A percentile compares a stretch with the other conserved stretches of the same genome.
Conservation (phyloP, 257 asterid species). For the Handroanthus guayacan region DNA sequence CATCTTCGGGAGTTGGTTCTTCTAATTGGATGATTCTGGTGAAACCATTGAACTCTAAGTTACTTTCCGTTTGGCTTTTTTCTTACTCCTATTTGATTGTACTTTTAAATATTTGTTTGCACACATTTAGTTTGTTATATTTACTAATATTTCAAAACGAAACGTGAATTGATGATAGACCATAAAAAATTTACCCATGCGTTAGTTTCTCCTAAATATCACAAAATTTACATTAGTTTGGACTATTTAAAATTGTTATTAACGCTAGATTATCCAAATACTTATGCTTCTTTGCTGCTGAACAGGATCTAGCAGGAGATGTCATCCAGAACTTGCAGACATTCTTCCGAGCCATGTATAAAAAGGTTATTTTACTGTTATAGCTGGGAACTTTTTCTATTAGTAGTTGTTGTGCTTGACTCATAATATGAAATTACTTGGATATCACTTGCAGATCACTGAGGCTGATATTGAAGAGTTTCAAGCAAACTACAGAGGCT, state of each 20-base stretch:
- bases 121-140: constrained; percentile 14
- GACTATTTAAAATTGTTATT: neutral
- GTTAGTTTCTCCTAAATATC: constrained; percentile 14
- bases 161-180: neutral
- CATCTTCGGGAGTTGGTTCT: neutral
- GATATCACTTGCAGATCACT: constrained; percentile 58
- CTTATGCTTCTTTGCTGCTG: constrained; percentile 29
- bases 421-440: constrained; percentile 23
- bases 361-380: constrained; percentile 57
- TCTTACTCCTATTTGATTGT: neutral
- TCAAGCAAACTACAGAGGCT: constrained; percentile 91
- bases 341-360: constrained; percentile 78
- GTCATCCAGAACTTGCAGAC: constrained; percentile 74
- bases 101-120: neutral
- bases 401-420: neutral
- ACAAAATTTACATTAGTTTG: neutral
- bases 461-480: constrained; percentile 94
- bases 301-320: constrained; percentile 90
- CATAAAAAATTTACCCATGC: neutral
- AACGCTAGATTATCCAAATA: neutral
- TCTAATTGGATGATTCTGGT: constrained; percentile 12
- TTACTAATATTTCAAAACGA: neutral
- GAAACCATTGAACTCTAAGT: constrained; percentile 14
- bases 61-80: neutral
- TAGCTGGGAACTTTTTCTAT: constrained; percentile 2